Base-by-base conservation (phyloP, 2,329 filamentous ascomycete genomes). In the Dothiorella sarmentorum region DNA sequence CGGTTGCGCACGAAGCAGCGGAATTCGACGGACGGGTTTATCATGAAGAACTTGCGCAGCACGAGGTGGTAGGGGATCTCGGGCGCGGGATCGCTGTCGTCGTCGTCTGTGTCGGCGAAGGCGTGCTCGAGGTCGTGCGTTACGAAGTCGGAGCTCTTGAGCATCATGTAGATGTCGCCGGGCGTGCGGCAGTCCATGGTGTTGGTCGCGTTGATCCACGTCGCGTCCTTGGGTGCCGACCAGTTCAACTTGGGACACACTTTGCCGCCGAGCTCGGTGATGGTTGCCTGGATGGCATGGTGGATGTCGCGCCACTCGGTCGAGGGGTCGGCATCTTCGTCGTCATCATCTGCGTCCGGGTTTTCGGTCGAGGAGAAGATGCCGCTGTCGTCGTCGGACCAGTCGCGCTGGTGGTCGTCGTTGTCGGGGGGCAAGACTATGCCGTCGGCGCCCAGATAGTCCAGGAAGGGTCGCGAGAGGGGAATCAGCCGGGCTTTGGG, bases 241-340 rank as follows among this genome's bases (percentile, higher is more conserved):
- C 94, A 99, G 77, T 97, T 97, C 45, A 99, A 78, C 74, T 99
- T 99, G 0, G 94, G 94, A 1, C 89, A 87, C 7, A 96, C 92
- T 61, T 87, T 85, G 60, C 93, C 93, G 15, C 90, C 92, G 1
- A 97, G 82, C 66, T 92, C 88, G 11, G 80, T 75, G 62, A 99
- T 97, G 40, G 84, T 89, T 22, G 84, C 78, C 70, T 87, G 88
- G 71, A 99, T 91, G 59, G 82, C 75, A 43, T 85, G 78, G 73
- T 99, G 94, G 2, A 92, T 82, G 33, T 90, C 87, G 7, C 85
- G 72, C 84, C 84, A 87, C 47, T 77, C 72, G 27, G 70, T 69
- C 1, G 82, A 84, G 75, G 75, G 90, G 85, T 85, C 85, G 13
- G 78, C 76, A 52, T 84, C 80, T 59, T 82, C 80, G 2, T 85